Evolutionary conservation across 257 asterid species (phyloP), one percentile per base, ranked within the genome.

Genomic region (Solanum megistacrolobum): DNA sequence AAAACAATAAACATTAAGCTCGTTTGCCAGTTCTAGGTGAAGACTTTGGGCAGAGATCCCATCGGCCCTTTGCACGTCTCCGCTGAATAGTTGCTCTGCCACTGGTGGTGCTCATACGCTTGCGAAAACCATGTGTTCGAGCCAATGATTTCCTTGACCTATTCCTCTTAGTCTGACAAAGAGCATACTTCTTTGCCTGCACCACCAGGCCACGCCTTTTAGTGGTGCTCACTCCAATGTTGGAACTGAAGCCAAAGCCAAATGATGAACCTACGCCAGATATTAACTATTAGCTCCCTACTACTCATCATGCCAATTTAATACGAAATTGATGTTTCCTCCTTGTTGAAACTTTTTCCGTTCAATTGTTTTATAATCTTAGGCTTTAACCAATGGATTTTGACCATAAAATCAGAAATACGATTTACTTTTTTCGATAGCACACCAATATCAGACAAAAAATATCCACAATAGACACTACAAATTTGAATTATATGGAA

Each of bases 131-230:
- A 75, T 95, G 98, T 4, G 98, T 96, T 41, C 99, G 89, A 73
- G 99, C 98, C 84, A 97, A 92, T 2, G 99, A 96, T 90, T 97
- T 97, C 83, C 99, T 91, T 35, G 99, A 95, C 85, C 98, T 93
- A 72, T 94, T 94, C 91, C 98, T 95, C 95, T 96, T 96, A 13
- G 98, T 96, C 88, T 96, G 99, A 84, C 98, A 96, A 58, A 96
- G 98, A 12, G 75, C 6, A 71, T 89, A 95, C 78, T 92, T 96
- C 8, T 87, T 81, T 34, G 99, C 98, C 89, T 89, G 89, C 86
- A 95, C 96, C 83, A 94, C 98, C 11, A 96, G 88, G 8, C 96
- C 93, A 41, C 91, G 93, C 92, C 96, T 88, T 75, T 82, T 92
- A 9, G 35, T 87, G 46, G 88, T 87, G 10, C 83, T 87, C 87